Evolutionary conservation across 352 stramenopile genomes (phyloP).

Genomic region (Phytophthora europaea): DNA sequence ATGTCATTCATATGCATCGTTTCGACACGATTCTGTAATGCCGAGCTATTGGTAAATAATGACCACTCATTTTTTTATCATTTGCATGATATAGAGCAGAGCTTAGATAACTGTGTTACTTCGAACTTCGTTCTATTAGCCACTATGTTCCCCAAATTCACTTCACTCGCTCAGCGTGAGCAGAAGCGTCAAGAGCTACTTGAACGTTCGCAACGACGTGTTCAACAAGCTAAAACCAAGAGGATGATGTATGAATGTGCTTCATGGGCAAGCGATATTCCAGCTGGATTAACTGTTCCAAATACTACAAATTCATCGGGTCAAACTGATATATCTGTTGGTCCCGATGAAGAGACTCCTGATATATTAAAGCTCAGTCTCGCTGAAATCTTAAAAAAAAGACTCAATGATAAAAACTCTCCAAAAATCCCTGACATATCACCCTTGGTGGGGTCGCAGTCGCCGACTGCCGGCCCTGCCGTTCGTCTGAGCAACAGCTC

Average conservation of each 20-base stretch:
- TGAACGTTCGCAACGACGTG: background rate
- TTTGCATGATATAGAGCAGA: too few species aligned
- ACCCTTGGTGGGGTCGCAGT: too few species aligned
- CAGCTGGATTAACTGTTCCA: too few species aligned
- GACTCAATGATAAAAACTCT: constrained; percentile 19
- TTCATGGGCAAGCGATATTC: background rate
- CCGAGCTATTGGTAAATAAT: constrained; percentile 5
- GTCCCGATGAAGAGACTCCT: constrained; percentile 24
- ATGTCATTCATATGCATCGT: constrained; percentile 1
- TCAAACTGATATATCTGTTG: background rate
- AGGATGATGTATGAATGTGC: background rate
- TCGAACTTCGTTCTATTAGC: background rate
- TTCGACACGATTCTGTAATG: constrained; percentile 13
- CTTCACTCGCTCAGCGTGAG: background rate
- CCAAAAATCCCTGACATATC: too few species aligned
- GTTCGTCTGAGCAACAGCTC: too few species aligned
- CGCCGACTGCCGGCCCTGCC: too few species aligned
- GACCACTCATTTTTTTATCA: constrained; percentile 4
- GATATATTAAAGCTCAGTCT: too few species aligned
- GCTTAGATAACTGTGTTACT: too few species aligned
- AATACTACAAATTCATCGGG: background rate
- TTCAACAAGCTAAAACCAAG: background rate
- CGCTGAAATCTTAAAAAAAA: too few species aligned
- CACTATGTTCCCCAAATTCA: background rate
- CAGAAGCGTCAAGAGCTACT: background rate